Base-by-base conservation (phyloP, 805 yeast species). In the Teunomyces lycoperdinae region DNA sequence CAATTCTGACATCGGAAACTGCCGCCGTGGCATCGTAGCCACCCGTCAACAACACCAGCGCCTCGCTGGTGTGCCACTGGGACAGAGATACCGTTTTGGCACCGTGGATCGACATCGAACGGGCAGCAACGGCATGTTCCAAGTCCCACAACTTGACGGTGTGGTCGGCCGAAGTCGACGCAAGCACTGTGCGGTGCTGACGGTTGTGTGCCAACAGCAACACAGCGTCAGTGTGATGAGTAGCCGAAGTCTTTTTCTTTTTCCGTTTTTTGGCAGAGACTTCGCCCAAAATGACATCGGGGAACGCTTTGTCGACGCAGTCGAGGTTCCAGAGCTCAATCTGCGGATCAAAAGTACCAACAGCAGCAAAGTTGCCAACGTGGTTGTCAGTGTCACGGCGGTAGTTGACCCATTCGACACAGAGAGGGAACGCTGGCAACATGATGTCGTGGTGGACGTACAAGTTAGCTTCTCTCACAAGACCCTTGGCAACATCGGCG, bases 281-380 rank as follows among this genome's bases (percentile, higher is more conserved):
- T 62, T 87, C 96, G 45, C 99, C 98, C 50, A 94, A 75, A 52
- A 94, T 89, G 56, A 87, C 78, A 62, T 91, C 96, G 10, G 99
- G 99, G 78, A 88, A 92, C 26, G 96, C 92, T 60, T 89, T 89
- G 57, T 94, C 98, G 31, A 92, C 75, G 53, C 85, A 83, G 65
- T 94, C 99, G 60, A 94, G 74, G 67, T 94, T 90, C 98, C 98
- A 94, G 51, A 94, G 79, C 70, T 94, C 99, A 67, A 94, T 92
- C 62, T 87, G 95, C 35, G 99, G 99, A 58, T 92, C 98, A 64
- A 94, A 92, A 2, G 98, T 88, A 63, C 98, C 98, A 54, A 94
- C 76, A 10, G 99, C 99, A 2, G 96, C 98, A 68, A 89, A 90
- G 68, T 90, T 94, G 9, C 96, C 97, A 28, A 83, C 70, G 51